Conservation (phyloP, 2,329 filamentous ascomycete species). For the Colletotrichum sp. region DNA sequence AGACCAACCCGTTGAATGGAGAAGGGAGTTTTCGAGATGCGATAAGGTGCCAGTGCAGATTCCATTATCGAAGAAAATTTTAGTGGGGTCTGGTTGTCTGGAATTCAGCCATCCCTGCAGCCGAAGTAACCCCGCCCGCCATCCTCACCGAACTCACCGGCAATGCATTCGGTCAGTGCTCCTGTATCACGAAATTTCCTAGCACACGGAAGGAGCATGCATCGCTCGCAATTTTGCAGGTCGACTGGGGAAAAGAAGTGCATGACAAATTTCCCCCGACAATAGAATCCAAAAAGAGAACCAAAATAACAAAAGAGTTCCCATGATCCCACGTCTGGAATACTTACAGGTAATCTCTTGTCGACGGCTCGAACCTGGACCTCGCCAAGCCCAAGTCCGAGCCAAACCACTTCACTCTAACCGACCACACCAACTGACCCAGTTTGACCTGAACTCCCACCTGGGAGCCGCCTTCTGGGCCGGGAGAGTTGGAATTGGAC, state of each 20-base stretch:
- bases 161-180: neutral
- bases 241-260: neutral
- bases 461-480: neutral
- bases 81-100: constrained; percentile 13
- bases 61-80: constrained; percentile 21
- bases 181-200: neutral
- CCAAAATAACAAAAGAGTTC: neutral
- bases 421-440: neutral
- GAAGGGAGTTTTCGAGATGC: constrained; percentile 8
- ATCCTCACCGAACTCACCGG: neutral
- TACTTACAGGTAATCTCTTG: neutral
- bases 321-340: neutral
- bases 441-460: neutral
- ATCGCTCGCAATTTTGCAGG: neutral
- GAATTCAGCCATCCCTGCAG: constrained; percentile 4
- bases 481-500: neutral
- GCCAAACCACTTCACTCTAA: neutral
- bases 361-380: neutral
- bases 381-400: neutral
- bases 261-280: too few species aligned
- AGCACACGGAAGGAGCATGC: neutral
- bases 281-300: neutral
- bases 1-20: neutral
- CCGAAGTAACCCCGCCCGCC: neutral
- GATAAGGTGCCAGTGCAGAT: constrained; percentile 5